These are phyloP conservation scores for Sextonia rubra DNA, from an alignment of 164 flowering plant species.

Conservation along the genomic window DNA sequence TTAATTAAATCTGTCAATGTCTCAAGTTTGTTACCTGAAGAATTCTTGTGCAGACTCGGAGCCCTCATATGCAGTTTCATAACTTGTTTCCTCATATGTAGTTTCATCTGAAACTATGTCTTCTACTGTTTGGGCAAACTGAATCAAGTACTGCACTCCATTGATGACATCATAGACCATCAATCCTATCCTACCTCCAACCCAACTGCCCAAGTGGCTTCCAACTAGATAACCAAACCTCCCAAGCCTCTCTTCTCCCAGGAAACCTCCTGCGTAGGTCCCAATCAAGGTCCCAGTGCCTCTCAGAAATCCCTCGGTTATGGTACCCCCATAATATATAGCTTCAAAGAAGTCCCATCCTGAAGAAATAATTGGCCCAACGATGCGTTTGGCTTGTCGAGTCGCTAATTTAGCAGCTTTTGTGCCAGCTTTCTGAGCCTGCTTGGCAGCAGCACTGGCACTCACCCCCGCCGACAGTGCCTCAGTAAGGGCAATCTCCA, in stretches of 20 bases:
- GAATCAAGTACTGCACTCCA: slow-evolving; percentile 66
- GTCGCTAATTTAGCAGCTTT: slow-evolving; percentile 83
- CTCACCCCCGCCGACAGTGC: slow-evolving; percentile 61
- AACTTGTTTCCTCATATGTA: not conserved
- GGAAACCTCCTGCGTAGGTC: slow-evolving; percentile 65
- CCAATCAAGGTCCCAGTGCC: slow-evolving; percentile 87
- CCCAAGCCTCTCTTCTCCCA: slow-evolving; percentile 79
- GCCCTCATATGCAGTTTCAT: slow-evolving; percentile 16
- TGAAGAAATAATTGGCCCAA: slow-evolving; percentile 83
- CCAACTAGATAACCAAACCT: slow-evolving; percentile 85
- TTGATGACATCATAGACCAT: slow-evolving; percentile 81
- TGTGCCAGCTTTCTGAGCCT: slow-evolving; percentile 64
- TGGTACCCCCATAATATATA: slow-evolving; percentile 76
- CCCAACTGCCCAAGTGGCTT: slow-evolving; percentile 89
- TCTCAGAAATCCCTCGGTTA: slow-evolving; percentile 79
- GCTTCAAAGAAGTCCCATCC: slow-evolving; percentile 99
- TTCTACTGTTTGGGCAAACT: slow-evolving; percentile 33
- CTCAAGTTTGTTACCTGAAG: not conserved
- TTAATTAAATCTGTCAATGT: not conserved
- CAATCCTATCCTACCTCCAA: slow-evolving; percentile 83
- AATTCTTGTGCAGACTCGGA: slow-evolving; percentile 17
- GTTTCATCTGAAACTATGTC: slow-evolving; percentile 16
- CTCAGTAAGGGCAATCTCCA: slow-evolving; percentile 64
- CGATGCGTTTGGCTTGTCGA: slow-evolving; percentile 75
- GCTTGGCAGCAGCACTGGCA: slow-evolving; percentile 65